These are phyloP conservation scores for Aquilaria agallochum DNA, from an alignment of 441 rosid species.

Conservation along the genomic window DNA sequence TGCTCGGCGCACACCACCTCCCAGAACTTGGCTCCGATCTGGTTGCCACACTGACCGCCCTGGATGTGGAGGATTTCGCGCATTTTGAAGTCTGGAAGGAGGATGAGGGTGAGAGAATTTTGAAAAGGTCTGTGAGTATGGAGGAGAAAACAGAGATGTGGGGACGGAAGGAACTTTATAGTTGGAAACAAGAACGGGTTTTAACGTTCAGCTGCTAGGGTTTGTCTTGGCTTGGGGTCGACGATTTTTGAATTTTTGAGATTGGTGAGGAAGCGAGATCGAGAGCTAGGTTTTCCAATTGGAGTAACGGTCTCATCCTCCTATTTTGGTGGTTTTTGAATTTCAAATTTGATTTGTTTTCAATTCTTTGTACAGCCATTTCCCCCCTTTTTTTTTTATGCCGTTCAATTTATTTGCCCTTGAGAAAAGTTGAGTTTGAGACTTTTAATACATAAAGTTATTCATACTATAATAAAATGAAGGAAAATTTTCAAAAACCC, in stretches of 20 bases:
- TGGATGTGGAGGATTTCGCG: conserved; percentile 69
- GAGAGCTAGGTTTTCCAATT: not conserved
- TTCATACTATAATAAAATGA: conserved; percentile 11
- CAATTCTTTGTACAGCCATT: no score
- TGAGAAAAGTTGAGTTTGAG: conserved; percentile 1
- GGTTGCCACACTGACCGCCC: conserved; percentile 71
- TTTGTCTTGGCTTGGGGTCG: not conserved
- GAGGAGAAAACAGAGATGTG: not conserved
- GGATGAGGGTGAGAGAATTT: not conserved
- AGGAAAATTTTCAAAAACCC: conserved; percentile 11
- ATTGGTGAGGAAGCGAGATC: no score
- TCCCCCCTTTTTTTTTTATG: no score
- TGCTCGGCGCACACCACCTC: conserved; percentile 60
- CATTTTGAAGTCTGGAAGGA: conserved; percentile 26
- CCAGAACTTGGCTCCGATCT: conserved; percentile 17
- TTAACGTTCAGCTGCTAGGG: conserved; percentile 13
- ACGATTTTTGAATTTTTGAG: conserved; percentile 3
- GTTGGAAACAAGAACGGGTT: not conserved
- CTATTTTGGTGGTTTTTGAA: not conserved
- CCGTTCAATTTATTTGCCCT: no score
- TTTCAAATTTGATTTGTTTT: not conserved
- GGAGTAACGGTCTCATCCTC: conserved; percentile 9
- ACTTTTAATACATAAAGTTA: not conserved
- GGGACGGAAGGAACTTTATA: conserved; percentile 21
- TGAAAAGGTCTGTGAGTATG: not conserved